Percentiles rank a stretch among this genome's conserved stretches.
Evolutionary conservation across 2,329 filamentous ascomycete genomes (phyloP).

Genomic region (Corinectria fuckeliana): DNA sequence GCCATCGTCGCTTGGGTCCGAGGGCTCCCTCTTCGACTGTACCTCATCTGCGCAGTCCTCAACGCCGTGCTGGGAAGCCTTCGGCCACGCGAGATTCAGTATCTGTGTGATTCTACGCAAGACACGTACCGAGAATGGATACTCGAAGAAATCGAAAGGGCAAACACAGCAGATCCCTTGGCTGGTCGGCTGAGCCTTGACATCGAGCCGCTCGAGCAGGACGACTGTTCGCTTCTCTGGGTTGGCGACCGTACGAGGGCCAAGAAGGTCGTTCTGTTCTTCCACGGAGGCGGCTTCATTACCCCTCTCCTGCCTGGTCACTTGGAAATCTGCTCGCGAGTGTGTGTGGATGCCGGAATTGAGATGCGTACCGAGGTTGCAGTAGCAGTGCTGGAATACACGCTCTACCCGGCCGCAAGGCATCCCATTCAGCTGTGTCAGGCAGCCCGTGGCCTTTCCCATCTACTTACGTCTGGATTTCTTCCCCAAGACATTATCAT

Average conservation of each 20-base stretch:
- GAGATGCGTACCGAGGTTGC: constrained; percentile 12
- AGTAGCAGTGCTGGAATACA: constrained; percentile 41
- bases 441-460: constrained; percentile 31
- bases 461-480: constrained; percentile 32
- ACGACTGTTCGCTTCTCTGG: not conserved
- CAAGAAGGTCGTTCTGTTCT: not conserved
- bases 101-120: constrained; percentile 3
- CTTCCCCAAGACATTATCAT: constrained; percentile 35
- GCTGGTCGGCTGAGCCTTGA: not conserved
- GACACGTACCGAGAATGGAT: constrained; percentile 12
- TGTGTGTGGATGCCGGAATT: not conserved
- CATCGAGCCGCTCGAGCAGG: constrained; percentile 6
- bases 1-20: not conserved
- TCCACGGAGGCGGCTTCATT: not conserved
- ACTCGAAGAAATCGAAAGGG: not conserved
- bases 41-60: constrained; percentile 7
- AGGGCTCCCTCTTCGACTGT: not conserved
- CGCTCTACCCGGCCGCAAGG: constrained; percentile 34
- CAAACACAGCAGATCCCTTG: not conserved
- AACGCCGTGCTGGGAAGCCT: constrained; percentile 1
- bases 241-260: not conserved
- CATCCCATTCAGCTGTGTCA: constrained; percentile 40
- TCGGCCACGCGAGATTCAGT: constrained; percentile 14
- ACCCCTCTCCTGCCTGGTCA: not conserved
- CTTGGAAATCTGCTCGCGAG: not conserved